Conservation (phyloP, 441 rosid genomes). For the Erodium trifolium region DNA sequence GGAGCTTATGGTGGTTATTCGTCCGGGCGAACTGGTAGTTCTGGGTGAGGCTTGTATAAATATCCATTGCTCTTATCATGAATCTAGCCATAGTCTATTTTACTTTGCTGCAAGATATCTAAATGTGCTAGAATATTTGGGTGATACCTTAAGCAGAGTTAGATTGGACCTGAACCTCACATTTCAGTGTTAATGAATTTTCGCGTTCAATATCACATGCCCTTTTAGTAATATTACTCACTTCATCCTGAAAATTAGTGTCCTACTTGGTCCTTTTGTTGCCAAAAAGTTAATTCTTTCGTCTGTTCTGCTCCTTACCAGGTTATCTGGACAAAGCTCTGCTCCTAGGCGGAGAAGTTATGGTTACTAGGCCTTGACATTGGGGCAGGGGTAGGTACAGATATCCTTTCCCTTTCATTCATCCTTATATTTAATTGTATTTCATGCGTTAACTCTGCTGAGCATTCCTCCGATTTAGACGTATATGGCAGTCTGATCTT, state of each 20-base stretch:
- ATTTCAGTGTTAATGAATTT: too few species aligned
- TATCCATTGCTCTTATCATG: neutral
- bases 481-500: conserved; percentile 23
- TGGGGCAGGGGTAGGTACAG: conserved; percentile 12
- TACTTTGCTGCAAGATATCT: neutral
- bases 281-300: conserved; percentile 14
- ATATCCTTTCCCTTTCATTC: neutral
- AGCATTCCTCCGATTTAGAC: conserved; percentile 23
- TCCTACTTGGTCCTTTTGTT: neutral
- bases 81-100: neutral
- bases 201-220: neutral
- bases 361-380: conserved; percentile 16
- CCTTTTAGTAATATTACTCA: neutral
- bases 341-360: conserved; percentile 20
- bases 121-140: conserved; percentile 3
- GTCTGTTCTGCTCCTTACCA: conserved; percentile 38
- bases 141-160: neutral
- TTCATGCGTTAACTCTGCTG: conserved; percentile 12
- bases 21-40: conserved; percentile 58
- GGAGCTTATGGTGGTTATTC: conserved; percentile 49
- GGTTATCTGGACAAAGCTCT: conserved; percentile 67
- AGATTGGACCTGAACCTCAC: neutral
- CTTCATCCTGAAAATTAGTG: neutral
- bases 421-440: neutral
- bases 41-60: conserved; percentile 53